phyloP scores from a whole-genome alignment of 176 grass and related monocot genomes.

The Leersia perrieri region DNA sequence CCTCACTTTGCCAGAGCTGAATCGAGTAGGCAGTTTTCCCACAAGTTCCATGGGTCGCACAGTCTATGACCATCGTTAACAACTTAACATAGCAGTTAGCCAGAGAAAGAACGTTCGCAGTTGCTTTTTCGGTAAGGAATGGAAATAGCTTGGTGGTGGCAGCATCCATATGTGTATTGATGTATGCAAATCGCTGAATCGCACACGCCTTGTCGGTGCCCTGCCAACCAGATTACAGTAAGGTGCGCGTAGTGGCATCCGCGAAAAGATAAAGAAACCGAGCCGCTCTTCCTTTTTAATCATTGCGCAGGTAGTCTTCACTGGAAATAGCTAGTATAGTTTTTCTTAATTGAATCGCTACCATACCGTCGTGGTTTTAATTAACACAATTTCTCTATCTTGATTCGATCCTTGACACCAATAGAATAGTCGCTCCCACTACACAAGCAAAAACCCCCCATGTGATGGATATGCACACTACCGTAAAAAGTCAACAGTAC shows the following conservation, averaged over 20 bases:
- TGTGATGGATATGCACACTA: background rate
- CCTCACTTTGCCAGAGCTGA: background rate
- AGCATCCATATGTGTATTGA: too few species aligned
- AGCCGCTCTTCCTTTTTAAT: slow-evolving; percentile 7
- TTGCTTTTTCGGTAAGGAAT: slow-evolving; percentile 13
- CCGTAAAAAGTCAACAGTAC: background rate
- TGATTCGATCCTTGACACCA: background rate
- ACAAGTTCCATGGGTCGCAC: background rate
- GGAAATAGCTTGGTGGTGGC: too few species aligned
- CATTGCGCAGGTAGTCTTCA: background rate
- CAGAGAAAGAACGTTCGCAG: background rate
- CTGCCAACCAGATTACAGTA: slow-evolving; percentile 10
- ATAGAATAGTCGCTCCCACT: background rate
- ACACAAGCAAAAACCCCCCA: background rate
- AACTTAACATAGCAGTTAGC: too few species aligned
- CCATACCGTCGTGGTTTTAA: background rate
- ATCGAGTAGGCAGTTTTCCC: background rate
- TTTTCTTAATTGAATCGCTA: background rate
- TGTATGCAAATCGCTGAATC: background rate
- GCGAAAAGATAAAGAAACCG: background rate
- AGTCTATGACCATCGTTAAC: background rate
- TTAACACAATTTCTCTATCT: background rate
- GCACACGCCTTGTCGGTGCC: slow-evolving; percentile 33
- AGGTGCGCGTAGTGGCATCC: background rate
- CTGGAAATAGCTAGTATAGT: background rate